phyloP scores from a whole-genome alignment of 2,329 filamentous ascomycete species.

The Paecilomyces dactylethromorphus region DNA sequence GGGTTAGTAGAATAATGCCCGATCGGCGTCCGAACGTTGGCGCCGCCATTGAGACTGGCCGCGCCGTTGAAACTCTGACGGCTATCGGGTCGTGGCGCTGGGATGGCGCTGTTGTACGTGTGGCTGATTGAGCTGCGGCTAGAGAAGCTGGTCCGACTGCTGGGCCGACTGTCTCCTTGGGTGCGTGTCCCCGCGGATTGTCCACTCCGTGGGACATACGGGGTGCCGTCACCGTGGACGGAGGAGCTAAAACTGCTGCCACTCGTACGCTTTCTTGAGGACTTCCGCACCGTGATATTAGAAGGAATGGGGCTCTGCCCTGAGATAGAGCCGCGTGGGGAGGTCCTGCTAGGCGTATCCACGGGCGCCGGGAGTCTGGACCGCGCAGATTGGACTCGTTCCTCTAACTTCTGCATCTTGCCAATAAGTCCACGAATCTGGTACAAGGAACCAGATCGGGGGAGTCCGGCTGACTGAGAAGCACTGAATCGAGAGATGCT shows the following conservation, averaged over 20 bases:
- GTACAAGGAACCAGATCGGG: conserved; percentile 67
- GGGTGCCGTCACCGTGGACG: conserved; percentile 29
- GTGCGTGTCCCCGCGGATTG: conserved; percentile 44
- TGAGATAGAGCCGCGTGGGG: conserved; percentile 57
- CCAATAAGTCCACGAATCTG: conserved; percentile 92
- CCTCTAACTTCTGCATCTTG: conserved; percentile 95
- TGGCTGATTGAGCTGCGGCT: conserved; percentile 35
- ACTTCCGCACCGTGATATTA: conserved; percentile 49
- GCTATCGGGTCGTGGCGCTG: conserved; percentile 55
- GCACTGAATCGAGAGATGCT: conserved; percentile 19
- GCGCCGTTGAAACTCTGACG: conserved; percentile 54
- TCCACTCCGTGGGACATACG: conserved; percentile 26
- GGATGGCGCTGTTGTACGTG: conserved; percentile 27
- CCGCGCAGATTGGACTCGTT: conserved; percentile 81
- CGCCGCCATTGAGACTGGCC: background rate
- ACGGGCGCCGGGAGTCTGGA: conserved; percentile 84
- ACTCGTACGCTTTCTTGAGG: conserved; percentile 34
- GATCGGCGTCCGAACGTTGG: conserved; percentile 54
- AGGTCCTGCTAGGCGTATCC: conserved; percentile 69
- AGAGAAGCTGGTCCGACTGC: conserved; percentile 62
- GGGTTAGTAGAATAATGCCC: conserved; percentile 47
- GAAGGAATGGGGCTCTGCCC: conserved; percentile 45
- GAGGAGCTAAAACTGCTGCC: conserved; percentile 37
- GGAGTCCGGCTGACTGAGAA: conserved; percentile 32
- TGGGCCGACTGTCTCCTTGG: conserved; percentile 56